Evolutionary conservation across 1,284 basidiomycete genomes (phyloP).

Genomic region (Rhizoctonia solani): DNA sequence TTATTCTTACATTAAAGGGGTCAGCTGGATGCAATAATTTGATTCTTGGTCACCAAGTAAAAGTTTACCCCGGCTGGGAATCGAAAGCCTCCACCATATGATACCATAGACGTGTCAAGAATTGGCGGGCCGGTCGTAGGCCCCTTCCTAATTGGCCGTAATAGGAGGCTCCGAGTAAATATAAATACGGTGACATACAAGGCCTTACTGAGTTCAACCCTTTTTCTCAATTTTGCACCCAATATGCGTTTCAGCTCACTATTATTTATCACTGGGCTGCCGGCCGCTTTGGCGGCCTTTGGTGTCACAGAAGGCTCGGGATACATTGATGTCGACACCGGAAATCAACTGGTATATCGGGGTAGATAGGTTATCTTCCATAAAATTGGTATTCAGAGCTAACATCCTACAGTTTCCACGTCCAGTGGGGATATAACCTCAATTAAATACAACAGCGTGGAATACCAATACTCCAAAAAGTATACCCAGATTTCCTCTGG

Average conservation of each 20-base stretch:
- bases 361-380: background rate
- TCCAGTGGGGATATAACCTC: constrained; percentile 36
- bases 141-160: too few relatives aligned
- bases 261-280: background rate
- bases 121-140: too few relatives aligned
- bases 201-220: too few relatives aligned
- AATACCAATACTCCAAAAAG: constrained; percentile 33
- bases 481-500: constrained; percentile 33
- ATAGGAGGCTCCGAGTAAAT: too few relatives aligned
- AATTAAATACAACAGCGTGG: constrained; percentile 23
- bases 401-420: background rate
- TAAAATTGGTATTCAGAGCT: background rate
- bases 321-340: constrained; percentile 32
- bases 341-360: constrained; percentile 31
- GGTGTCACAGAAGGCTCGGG: constrained; percentile 29
- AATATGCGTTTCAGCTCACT: constrained; percentile 1
- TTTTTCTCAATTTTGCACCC: too few relatives aligned
- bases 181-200: too few relatives aligned
- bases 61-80: too few relatives aligned
- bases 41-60: too few relatives aligned
- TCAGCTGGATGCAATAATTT: too few relatives aligned
- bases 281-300: constrained; percentile 30
- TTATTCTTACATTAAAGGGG: too few relatives aligned
- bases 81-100: too few relatives aligned
- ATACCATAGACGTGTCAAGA: too few relatives aligned